Conservation (phyloP, 2,329 filamentous ascomycete genomes). For the Zasmidium cellare region DNA sequence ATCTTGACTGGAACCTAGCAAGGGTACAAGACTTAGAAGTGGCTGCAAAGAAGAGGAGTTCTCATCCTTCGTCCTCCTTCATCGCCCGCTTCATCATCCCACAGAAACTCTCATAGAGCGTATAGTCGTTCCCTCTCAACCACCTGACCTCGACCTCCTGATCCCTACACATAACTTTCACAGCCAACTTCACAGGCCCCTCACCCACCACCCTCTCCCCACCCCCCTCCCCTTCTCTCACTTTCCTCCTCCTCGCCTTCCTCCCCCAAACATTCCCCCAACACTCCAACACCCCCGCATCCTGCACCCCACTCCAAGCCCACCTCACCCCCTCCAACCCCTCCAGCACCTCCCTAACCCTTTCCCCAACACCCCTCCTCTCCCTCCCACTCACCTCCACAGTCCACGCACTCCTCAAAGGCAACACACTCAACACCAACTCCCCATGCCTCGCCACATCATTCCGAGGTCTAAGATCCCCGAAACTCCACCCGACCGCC, state of each 20-base stretch:
- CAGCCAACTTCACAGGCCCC: constrained; percentile 39
- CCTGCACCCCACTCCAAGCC: constrained; percentile 58
- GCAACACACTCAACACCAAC: constrained; percentile 31
- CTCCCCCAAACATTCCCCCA: constrained; percentile 77
- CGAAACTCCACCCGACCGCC: constrained; percentile 87
- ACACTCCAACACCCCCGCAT: constrained; percentile 63
- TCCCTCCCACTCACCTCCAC: constrained; percentile 39
- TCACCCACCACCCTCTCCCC: constrained; percentile 37
- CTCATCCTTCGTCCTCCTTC: background rate
- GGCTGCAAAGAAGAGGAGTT: background rate
- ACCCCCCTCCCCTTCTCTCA: constrained; percentile 25
- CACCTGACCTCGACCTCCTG: constrained; percentile 58
- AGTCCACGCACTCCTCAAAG: constrained; percentile 51
- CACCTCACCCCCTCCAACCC: constrained; percentile 61
- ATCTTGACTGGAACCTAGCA: background rate
- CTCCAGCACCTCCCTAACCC: constrained; percentile 51
- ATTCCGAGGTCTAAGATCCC: constrained; percentile 62
- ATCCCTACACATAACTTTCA: constrained; percentile 41
- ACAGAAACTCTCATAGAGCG: constrained; percentile 83
- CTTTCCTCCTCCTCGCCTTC: constrained; percentile 63
- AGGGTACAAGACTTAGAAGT: background rate
- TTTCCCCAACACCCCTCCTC: constrained; percentile 36
- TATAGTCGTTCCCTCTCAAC: constrained; percentile 71
- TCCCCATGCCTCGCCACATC: constrained; percentile 32
- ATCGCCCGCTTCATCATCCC: constrained; percentile 66